A percentile compares a stretch with the other conserved stretches of the same genome.
Conservation (phyloP, 2,329 filamentous ascomycete species). For the Westerdykella sp. region DNA sequence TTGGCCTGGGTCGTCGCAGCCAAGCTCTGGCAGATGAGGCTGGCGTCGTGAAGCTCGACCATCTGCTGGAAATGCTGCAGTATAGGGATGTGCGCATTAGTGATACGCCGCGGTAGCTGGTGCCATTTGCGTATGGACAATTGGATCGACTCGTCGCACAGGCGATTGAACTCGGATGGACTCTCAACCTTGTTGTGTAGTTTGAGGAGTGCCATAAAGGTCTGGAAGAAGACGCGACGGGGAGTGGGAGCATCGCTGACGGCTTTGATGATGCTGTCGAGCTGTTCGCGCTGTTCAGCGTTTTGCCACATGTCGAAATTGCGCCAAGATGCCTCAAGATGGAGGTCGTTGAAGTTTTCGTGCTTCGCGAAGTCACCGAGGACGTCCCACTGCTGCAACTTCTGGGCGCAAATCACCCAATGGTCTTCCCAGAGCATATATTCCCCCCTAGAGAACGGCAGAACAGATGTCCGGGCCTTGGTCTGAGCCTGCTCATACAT, state of each 20-base stretch:
- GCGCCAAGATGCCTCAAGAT: constrained; percentile 92
- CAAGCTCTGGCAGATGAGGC: constrained; percentile 89
- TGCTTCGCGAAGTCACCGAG: constrained; percentile 97
- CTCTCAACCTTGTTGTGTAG: constrained; percentile 84
- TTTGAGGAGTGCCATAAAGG: constrained; percentile 94
- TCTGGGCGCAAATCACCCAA: constrained; percentile 95
- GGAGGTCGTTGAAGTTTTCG: constrained; percentile 94
- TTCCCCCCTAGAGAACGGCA: constrained; percentile 91
- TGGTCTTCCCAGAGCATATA: constrained; percentile 99
- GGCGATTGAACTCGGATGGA: constrained; percentile 72
- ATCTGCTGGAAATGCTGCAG: constrained; percentile 97
- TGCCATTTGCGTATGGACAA: constrained; percentile 98
- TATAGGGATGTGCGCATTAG: constrained; percentile 89
- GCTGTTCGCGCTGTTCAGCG: constrained; percentile 75
- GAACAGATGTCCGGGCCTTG: constrained; percentile 90
- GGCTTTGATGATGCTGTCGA: constrained; percentile 91
- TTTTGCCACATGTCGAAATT: constrained; percentile 93
- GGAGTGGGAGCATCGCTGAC: constrained; percentile 97
- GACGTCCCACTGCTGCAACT: constrained; percentile 98
- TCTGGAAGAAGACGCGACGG: constrained; percentile 91
- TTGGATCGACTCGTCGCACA: constrained; percentile 96
- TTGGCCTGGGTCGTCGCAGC: constrained; percentile 77
- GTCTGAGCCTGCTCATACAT: constrained; percentile 96
- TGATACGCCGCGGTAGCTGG: constrained; percentile 88
- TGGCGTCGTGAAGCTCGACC: constrained; percentile 95